A percentile compares a stretch with the other conserved stretches of the same genome.
phyloP scores from a whole-genome alignment of 164 flowering plant species.

The Stephania cephalantha region DNA sequence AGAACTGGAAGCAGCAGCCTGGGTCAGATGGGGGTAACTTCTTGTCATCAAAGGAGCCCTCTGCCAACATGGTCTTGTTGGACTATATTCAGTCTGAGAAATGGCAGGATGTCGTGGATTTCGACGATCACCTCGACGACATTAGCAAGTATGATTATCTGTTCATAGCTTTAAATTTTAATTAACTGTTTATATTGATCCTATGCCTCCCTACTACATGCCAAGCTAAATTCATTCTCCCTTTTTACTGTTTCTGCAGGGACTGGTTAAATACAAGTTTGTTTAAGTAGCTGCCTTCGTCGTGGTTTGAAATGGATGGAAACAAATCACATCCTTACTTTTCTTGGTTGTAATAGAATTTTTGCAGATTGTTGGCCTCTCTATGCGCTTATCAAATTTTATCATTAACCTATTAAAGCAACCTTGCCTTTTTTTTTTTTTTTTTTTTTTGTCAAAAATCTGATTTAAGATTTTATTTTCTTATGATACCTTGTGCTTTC shows the following conservation, averaged over 20 bases:
- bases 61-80: slow-evolving; percentile 64
- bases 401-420: too few species aligned
- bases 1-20: slow-evolving; percentile 65
- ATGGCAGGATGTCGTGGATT: slow-evolving; percentile 70
- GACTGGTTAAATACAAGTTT: slow-evolving; percentile 82
- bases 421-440: too few species aligned
- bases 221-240: not conserved
- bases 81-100: slow-evolving; percentile 73
- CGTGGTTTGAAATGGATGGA: too few species aligned
- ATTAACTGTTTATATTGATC: not conserved
- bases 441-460: too few species aligned
- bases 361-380: too few species aligned
- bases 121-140: slow-evolving; percentile 92
- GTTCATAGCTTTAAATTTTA: not conserved
- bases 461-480: too few species aligned
- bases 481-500: too few species aligned
- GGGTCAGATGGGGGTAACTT: slow-evolving; percentile 51
- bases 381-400: too few species aligned
- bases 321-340: too few species aligned
- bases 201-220: not conserved
- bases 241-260: slow-evolving; percentile 31
- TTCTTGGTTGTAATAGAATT: too few species aligned
- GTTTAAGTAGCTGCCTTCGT: slow-evolving; percentile 39
- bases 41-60: slow-evolving; percentile 60
- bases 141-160: slow-evolving; percentile 62